These are phyloP conservation scores for Barnettozyma californica DNA, from an alignment of 805 yeast genomes.

Conservation along the genomic window DNA sequence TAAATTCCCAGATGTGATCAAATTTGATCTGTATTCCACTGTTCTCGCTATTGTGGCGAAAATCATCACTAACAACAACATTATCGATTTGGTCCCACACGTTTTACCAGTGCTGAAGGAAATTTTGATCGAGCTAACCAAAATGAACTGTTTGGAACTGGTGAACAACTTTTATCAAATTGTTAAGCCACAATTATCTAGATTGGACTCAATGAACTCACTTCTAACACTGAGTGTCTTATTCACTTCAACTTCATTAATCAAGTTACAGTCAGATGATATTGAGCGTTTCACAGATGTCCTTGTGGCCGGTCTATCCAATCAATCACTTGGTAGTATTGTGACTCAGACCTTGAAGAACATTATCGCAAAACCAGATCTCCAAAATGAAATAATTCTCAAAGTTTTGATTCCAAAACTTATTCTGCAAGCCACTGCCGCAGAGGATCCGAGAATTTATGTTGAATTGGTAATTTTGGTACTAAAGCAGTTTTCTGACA, in stretches of 20 bases:
- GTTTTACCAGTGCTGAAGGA: slow-evolving; percentile 47
- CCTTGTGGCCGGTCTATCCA: slow-evolving; percentile 32
- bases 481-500: slow-evolving; percentile 10
- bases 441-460: slow-evolving; percentile 25
- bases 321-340: slow-evolving; percentile 33
- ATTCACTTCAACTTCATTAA: slow-evolving; percentile 34
- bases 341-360: slow-evolving; percentile 60
- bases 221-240: slow-evolving; percentile 41
- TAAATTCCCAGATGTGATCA: slow-evolving; percentile 62
- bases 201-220: slow-evolving; percentile 28
- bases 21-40: slow-evolving; percentile 67
- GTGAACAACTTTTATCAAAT: slow-evolving; percentile 34
- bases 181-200: slow-evolving; percentile 27
- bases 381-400: slow-evolving; percentile 34
- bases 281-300: slow-evolving; percentile 30
- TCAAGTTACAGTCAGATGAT: slow-evolving; percentile 32
- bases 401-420: slow-evolving; percentile 42
- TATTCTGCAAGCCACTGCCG: slow-evolving; percentile 26
- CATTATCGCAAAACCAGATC: slow-evolving; percentile 33
- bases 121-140: slow-evolving; percentile 33
- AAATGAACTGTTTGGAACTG: slow-evolving; percentile 24
- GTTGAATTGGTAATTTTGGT: slow-evolving; percentile 27
- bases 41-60: slow-evolving; percentile 47
- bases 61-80: slow-evolving; percentile 26
- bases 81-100: slow-evolving; percentile 41